Base-by-base conservation (phyloP, 805 yeast genomes). In the Teunomyces atbi region DNA sequence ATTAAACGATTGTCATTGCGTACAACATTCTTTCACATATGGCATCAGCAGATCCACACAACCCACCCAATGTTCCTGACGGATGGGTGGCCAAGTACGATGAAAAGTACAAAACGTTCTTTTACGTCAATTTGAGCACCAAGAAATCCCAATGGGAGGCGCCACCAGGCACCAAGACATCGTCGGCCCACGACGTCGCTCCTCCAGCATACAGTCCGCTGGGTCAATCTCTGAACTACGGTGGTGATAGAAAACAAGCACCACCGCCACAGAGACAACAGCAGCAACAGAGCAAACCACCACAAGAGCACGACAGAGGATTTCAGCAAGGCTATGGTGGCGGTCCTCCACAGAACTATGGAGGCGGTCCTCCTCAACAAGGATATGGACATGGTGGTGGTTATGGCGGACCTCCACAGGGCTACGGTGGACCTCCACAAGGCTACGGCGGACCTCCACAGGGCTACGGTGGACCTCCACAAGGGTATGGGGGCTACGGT, bases 121-220 rank as follows among this genome's bases (percentile, higher is more conserved):
- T 83, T 64, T 92, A 83, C 58, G 96, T 92, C n/a, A 74, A 89
- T 56, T 67, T 86, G 52, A 58, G 73, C 12, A 79, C 88, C 11
- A 84, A 86, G 49, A 71, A 80, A 54, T 88, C 96, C 0, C 97
- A 90, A 64, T 92, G 98, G 98, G 96, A 88, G 44, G 81, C 83
- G 11, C 97, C 97, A 12, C 48, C 50, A 8, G 85, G 85, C 1
- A 79, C 88, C 0, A 61, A 54, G 1, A 77, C 78, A 7, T 15
- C 20, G 10, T 16, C 20, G 16, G 47, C 43, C 2, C 48, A 65
- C 50, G 41, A 28, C 15, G 45, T 32, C 21, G 42, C 52, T 11
- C 46, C 48, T 15, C 51, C 44, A 30, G 41, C 45, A 15, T 36
- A 32, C 40, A 16, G 33, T 12, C 28, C 44, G 11, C 27, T 15